Conservation (phyloP, 2,329 filamentous ascomycete genomes). For the Paracamarosporium sp. region DNA sequence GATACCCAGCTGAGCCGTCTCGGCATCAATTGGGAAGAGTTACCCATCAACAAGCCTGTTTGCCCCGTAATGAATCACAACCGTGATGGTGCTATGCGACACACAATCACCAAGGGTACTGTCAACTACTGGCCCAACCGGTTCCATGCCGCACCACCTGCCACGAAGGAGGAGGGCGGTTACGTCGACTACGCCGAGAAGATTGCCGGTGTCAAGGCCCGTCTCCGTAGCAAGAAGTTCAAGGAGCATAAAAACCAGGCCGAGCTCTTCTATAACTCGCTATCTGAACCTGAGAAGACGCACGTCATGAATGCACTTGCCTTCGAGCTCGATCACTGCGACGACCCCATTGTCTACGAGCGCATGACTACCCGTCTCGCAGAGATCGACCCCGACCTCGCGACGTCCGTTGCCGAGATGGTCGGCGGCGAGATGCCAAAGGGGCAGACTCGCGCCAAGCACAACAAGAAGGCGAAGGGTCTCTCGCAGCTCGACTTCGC, state of each 20-base stretch:
- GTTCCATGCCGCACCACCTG: constrained; percentile 68
- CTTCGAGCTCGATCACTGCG: constrained; percentile 82
- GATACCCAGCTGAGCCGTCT: constrained; percentile 75
- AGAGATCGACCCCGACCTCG: constrained; percentile 75
- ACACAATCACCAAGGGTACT: constrained; percentile 74
- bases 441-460: constrained; percentile 62
- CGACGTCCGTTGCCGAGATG: constrained; percentile 71
- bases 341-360: constrained; percentile 78
- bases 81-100: constrained; percentile 75
- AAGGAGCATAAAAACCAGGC: constrained; percentile 79
- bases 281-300: constrained; percentile 69
- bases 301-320: constrained; percentile 67
- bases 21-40: constrained; percentile 76
- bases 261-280: constrained; percentile 82
- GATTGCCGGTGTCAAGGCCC: constrained; percentile 72
- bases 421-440: constrained; percentile 70
- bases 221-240: constrained; percentile 75
- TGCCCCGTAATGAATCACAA: constrained; percentile 79
- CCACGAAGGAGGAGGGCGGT: constrained; percentile 66
- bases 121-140: constrained; percentile 85
- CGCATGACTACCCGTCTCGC: constrained; percentile 71
- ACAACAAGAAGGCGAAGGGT: constrained; percentile 70
- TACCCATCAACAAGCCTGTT: constrained; percentile 78
- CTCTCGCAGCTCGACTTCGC: constrained; percentile 74
- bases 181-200: constrained; percentile 73